Evolutionary conservation across 768 basidiomycete genomes (phyloP).

Genomic region (Obba rivulosa): DNA sequence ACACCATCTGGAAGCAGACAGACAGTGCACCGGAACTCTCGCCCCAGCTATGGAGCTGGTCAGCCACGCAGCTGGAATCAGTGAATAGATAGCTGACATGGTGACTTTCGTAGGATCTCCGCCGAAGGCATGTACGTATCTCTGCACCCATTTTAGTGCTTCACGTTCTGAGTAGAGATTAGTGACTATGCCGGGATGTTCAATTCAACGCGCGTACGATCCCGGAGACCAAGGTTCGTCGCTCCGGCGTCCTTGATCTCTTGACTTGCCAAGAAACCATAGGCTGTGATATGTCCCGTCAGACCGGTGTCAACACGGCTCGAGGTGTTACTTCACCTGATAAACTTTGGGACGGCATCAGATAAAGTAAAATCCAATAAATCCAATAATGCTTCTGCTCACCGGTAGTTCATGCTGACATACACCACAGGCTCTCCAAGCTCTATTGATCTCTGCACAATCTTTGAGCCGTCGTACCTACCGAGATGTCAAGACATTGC

Average conservation of each 20-base stretch:
- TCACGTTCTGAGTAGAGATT: slow-evolving; percentile 27
- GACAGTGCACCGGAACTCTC: slow-evolving; percentile 33
- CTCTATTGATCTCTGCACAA: slow-evolving; percentile 40
- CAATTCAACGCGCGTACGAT: slow-evolving; percentile 16
- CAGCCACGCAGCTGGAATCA: neutral
- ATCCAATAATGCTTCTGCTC: slow-evolving; percentile 1
- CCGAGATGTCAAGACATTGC: too few relatives aligned
- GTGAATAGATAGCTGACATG: neutral
- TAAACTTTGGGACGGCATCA: slow-evolving; percentile 26
- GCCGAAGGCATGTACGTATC: slow-evolving; percentile 11
- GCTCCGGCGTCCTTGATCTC: slow-evolving; percentile 16
- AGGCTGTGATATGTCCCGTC: slow-evolving; percentile 3
- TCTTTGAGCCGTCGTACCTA: slow-evolving; percentile 38
- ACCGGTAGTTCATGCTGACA: slow-evolving; percentile 52
- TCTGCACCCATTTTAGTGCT: slow-evolving; percentile 32
- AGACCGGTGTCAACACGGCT: slow-evolving; percentile 12
- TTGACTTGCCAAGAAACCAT: slow-evolving; percentile 18
- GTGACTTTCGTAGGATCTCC: slow-evolving; percentile 42
- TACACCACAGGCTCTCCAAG: slow-evolving; percentile 42
- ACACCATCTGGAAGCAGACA: slow-evolving; percentile 21
- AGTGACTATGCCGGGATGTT: neutral
- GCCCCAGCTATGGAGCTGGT: slow-evolving; percentile 17
- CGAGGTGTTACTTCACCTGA: slow-evolving; percentile 36
- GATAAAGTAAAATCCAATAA: neutral
- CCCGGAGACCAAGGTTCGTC: slow-evolving; percentile 33